phyloP scores from a whole-genome alignment of 495 filamentous ascomycete species.

The Melanomma pulvis-pyrius region DNA sequence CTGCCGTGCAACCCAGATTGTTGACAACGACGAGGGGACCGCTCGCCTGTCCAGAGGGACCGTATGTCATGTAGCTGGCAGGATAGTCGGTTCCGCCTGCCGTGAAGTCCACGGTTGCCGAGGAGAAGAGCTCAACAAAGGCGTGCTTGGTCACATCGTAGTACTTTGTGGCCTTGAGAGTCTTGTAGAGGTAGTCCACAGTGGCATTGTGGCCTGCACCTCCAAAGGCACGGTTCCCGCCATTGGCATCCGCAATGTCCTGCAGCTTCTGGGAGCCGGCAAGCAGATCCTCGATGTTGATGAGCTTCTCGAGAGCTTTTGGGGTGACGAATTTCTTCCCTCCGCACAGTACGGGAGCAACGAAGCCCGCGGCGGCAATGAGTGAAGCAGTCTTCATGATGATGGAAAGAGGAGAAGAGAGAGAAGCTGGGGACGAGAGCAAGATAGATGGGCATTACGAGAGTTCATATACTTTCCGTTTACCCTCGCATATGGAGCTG shows the following conservation, averaged over 20 bases:
- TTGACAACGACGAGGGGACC: slow-evolving; percentile 52
- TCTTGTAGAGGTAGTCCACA: slow-evolving; percentile 62
- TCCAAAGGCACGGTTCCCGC: slow-evolving; percentile 63
- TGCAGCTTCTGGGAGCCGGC: slow-evolving; percentile 49
- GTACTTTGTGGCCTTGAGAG: slow-evolving; percentile 56
- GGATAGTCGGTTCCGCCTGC: slow-evolving; percentile 2
- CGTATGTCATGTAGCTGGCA: slow-evolving; percentile 46
- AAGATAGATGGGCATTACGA: not conserved
- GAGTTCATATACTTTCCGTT: slow-evolving; percentile 9
- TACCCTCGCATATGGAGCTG: not conserved
- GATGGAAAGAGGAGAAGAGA: slow-evolving; percentile 2
- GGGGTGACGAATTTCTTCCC: slow-evolving; percentile 14
- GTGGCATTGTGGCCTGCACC: slow-evolving; percentile 65
- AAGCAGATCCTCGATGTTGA: slow-evolving; percentile 47
- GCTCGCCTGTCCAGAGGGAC: slow-evolving; percentile 53
- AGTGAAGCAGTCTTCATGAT: slow-evolving; percentile 24
- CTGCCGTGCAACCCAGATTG: slow-evolving; percentile 59
- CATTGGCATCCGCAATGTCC: slow-evolving; percentile 53
- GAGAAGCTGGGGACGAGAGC: not conserved
- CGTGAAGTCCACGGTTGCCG: slow-evolving; percentile 36
- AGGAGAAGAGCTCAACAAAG: slow-evolving; percentile 52
- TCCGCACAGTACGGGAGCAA: slow-evolving; percentile 2
- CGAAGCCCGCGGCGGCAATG: slow-evolving; percentile 12
- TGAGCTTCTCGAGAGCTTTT: slow-evolving; percentile 46
- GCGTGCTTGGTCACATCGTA: slow-evolving; percentile 64